Evolutionary conservation across 768 basidiomycete genomes (phyloP), one percentile per base, ranked within the genome.

Genomic region (Rhodotorula graminis): DNA sequence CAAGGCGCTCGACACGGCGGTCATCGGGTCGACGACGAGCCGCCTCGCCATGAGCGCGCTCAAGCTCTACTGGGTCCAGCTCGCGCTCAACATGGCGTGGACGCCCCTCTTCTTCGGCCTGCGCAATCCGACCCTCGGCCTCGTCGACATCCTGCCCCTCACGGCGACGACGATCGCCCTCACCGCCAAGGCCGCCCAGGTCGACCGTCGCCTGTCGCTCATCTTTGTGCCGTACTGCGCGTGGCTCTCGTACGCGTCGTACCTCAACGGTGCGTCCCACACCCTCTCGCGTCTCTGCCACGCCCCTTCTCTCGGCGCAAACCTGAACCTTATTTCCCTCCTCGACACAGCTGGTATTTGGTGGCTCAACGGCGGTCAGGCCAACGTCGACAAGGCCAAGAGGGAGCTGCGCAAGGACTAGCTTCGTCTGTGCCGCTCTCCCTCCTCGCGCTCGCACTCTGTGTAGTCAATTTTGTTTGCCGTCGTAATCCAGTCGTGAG

Each of bases 71-170:
- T 78, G 73, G 69, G 56, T 44, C 5, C 75, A 76, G 42, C 76
- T 74, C 50, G 75, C 64, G 12, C 71, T 78, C 29, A 78, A 78
- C 69, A 64, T 72, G 56, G 62, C 63, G 5, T 78, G 77, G 77
- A 76, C 77, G 21, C 58, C 67, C 67, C 67, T 75, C 46, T 75
- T 75, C 70, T 75, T 75, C 49, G 74, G 74, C 11, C 25, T 56
- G 33, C 49, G 61, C 31, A 60, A 73, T 69, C 70, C 75, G 29
- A 61, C 64, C 27, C 21, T 56, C 55, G 75, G 75, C 1, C 61
- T 74, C 7, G 23, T 70, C 66, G 73, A 78, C 65, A 76, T 78
- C 56, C 29, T 61, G 6, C 27, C 40, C 29, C 55, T 78, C 25
- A 70, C 68, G 27, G 60, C 70, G 23, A 49, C 66, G 14, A 63